phyloP scores from a whole-genome alignment of 164 flowering plant species.

The Akebia trifoliata region DNA sequence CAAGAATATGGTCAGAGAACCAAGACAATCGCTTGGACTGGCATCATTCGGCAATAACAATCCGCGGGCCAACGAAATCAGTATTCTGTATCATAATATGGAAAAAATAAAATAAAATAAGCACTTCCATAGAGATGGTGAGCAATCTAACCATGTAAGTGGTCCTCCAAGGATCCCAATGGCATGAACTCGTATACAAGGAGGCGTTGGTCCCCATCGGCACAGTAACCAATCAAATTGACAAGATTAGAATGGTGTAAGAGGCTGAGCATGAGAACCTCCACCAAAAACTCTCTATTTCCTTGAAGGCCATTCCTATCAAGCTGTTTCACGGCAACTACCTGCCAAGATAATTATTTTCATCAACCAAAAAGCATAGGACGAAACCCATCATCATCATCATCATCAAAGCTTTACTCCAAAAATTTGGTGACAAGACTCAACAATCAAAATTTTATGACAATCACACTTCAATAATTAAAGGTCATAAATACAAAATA shows the following conservation, averaged over 20 bases:
- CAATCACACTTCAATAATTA: too few species aligned
- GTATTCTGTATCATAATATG: too few species aligned
- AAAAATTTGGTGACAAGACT: too few species aligned
- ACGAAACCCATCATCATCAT: too few species aligned
- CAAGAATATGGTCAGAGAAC: background rate
- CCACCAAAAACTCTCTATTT: slow-evolving; percentile 84
- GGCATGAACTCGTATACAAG: slow-evolving; percentile 96
- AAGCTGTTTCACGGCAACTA: slow-evolving; percentile 90
- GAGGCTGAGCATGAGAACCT: slow-evolving; percentile 94
- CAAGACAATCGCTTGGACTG: background rate
- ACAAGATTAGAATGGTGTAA: slow-evolving; percentile 84
- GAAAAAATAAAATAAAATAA: background rate
- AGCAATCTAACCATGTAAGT: slow-evolving; percentile 63
- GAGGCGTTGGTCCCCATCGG: slow-evolving; percentile 93
- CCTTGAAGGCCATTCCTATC: slow-evolving; percentile 92
- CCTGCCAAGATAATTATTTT: slow-evolving; percentile 36
- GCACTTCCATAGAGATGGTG: slow-evolving; percentile 1
- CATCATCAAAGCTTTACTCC: too few species aligned
- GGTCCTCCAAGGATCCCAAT: slow-evolving; percentile 88
- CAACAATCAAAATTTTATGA: too few species aligned
- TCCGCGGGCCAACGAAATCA: too few species aligned
- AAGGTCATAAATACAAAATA: too few species aligned
- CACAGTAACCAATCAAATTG: slow-evolving; percentile 88
- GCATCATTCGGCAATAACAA: background rate
- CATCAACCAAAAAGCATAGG: slow-evolving; percentile 3